A percentile compares a stretch with the other conserved stretches of the same genome.
Conservation (phyloP, 2,329 filamentous ascomycete genomes). For the Cladosporium sp. region DNA sequence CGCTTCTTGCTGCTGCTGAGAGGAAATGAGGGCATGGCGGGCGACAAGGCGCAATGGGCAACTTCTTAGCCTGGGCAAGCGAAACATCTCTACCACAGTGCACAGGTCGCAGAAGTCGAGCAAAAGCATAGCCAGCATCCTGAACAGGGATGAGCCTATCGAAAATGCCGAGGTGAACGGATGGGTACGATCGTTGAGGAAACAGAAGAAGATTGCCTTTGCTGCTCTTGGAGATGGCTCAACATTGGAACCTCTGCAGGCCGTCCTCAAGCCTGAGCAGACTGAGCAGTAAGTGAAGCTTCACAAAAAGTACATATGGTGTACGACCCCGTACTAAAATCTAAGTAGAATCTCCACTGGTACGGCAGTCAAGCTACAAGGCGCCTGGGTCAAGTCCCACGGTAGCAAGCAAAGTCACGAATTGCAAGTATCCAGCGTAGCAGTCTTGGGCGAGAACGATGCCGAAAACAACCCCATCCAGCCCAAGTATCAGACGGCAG, state of each 20-base stretch:
- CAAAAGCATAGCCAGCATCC: constrained; percentile 22
- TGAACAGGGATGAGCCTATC: constrained; percentile 20
- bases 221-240: constrained; percentile 85
- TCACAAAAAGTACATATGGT: neutral
- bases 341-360: constrained; percentile 69
- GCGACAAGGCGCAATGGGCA: constrained; percentile 13
- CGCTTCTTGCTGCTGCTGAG: neutral
- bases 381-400: constrained; percentile 66
- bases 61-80: constrained; percentile 10
- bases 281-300: constrained; percentile 58
- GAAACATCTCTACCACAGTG: constrained; percentile 12
- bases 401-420: constrained; percentile 71
- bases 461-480: constrained; percentile 89
- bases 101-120: constrained; percentile 8
- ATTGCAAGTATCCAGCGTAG: constrained; percentile 66
- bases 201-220: constrained; percentile 80
- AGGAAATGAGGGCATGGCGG: constrained; percentile 25
- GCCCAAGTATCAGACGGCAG: constrained; percentile 88
- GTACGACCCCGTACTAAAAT: constrained; percentile 8
- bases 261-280: constrained; percentile 66
- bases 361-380: constrained; percentile 70
- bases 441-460: constrained; percentile 71
- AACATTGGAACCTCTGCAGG: constrained; percentile 72
- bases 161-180: constrained; percentile 55
- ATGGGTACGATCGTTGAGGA: constrained; percentile 76